Conservation (phyloP, 176 grass and related monocot genomes). For the Luzula sylvatica region DNA sequence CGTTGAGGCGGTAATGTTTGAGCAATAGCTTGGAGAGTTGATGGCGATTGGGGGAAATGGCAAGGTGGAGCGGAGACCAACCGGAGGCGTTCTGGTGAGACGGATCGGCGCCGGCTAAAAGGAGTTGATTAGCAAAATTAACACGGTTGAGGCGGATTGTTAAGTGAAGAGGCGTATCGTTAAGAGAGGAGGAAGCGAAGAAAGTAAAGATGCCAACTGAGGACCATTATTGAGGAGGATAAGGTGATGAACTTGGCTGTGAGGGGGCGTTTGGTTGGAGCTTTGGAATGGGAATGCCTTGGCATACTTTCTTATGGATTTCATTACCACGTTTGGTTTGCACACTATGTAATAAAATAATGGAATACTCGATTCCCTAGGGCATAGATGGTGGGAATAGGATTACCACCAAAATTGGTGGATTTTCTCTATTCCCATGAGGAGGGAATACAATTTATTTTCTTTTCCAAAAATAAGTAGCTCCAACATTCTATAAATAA, state of each 20-base stretch:
- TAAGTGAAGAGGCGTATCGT: constrained; percentile 79
- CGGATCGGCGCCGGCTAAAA: constrained; percentile 57
- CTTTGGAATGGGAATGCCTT: too few species aligned
- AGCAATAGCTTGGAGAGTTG: constrained; percentile 57
- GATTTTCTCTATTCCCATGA: too few species aligned
- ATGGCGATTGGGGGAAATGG: constrained; percentile 50
- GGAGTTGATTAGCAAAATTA: constrained; percentile 29
- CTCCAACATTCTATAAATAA: too few species aligned
- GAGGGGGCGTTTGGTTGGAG: too few species aligned
- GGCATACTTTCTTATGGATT: too few species aligned
- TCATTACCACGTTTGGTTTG: too few species aligned
- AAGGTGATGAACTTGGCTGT: constrained; percentile 61
- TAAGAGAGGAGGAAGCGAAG: constrained; percentile 47
- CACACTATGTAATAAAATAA: too few species aligned
- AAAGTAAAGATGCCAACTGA: constrained; percentile 35
- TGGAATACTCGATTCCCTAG: too few species aligned
- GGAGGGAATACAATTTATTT: too few species aligned
- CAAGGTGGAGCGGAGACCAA: constrained; percentile 87
- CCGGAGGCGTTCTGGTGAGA: constrained; percentile 84
- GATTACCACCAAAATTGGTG: too few species aligned
- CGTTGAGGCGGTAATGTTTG: constrained; percentile 60
- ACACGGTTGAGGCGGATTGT: constrained; percentile 50
- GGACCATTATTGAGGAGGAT: constrained; percentile 45
- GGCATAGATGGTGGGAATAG: too few species aligned
- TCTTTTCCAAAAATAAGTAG: too few species aligned